Percentiles rank a stretch among this genome's conserved stretches.
phyloP scores from a whole-genome alignment of 1,284 basidiomycete genomes.

The Trichosporon coremiiforme region DNA sequence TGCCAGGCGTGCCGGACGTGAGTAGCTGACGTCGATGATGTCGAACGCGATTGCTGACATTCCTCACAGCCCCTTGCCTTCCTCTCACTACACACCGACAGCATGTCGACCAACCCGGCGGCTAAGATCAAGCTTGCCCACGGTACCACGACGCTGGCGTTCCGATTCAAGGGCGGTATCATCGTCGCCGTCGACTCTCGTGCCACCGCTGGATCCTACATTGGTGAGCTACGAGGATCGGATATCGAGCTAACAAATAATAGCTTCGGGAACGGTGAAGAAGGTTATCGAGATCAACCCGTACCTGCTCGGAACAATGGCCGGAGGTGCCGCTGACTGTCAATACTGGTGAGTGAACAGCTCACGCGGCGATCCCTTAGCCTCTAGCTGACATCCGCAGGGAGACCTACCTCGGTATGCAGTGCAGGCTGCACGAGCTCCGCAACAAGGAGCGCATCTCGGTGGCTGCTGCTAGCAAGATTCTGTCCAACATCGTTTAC shows the following conservation, averaged over 20 bases:
- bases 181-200: constrained; percentile 97
- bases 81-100: constrained; percentile 86
- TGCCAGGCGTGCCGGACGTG: constrained; percentile 54
- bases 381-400: constrained; percentile 50
- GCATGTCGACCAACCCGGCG: constrained; percentile 79
- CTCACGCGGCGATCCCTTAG: neutral
- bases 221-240: constrained; percentile 63
- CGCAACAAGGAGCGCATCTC: constrained; percentile 97
- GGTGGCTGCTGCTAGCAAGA: constrained; percentile 98
- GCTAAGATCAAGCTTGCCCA: constrained; percentile 98
- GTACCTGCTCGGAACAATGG: constrained; percentile 97
- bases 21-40: constrained; percentile 30
- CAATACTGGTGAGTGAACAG: constrained; percentile 54
- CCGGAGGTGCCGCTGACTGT: constrained; percentile 83
- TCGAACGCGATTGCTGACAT: constrained; percentile 21
- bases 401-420: constrained; percentile 99
- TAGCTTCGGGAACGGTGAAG: constrained; percentile 92
- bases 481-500: constrained; percentile 95
- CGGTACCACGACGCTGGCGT: constrained; percentile 97
- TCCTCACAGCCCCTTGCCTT: constrained; percentile 74
- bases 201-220: constrained; percentile 94
- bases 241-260: neutral
- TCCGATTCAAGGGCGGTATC: constrained; percentile 94
- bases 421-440: constrained; percentile 95
- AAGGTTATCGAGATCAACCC: constrained; percentile 99